These are phyloP conservation scores for Samsoniella hepiali DNA, from an alignment of 2,329 filamentous ascomycete genomes.

Conservation along the genomic window DNA sequence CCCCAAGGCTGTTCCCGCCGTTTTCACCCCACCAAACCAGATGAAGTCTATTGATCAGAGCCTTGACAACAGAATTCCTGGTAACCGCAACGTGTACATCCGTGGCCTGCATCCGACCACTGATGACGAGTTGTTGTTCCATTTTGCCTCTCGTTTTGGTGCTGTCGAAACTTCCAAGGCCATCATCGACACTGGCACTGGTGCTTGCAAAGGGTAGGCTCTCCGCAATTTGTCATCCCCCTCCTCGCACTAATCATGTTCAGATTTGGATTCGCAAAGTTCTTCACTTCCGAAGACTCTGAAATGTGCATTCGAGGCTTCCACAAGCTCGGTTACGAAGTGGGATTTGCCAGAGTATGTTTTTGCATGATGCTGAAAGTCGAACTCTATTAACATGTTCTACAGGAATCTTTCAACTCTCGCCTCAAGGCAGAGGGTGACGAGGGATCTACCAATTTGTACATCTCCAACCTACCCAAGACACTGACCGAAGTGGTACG, in stretches of 20 bases:
- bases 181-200: conserved; percentile 91
- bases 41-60: conserved; percentile 91
- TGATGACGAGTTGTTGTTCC: conserved; percentile 81
- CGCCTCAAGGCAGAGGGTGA: conserved; percentile 96
- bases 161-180: conserved; percentile 96
- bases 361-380: conserved; percentile 2
- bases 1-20: conserved; percentile 83
- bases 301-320: conserved; percentile 96
- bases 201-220: conserved; percentile 88
- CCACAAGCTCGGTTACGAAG: conserved; percentile 91
- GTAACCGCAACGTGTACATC: conserved; percentile 98
- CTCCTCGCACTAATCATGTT: conserved; percentile 27
- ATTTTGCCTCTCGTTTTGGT: conserved; percentile 84
- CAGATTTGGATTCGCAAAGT: conserved; percentile 98
- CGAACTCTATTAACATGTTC: conserved; percentile 23
- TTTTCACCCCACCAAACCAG: conserved; percentile 79
- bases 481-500: conserved; percentile 81
- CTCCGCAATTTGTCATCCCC: conserved; percentile 6
- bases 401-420: conserved; percentile 92
- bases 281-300: conserved; percentile 79
- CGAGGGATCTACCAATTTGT: conserved; percentile 86
- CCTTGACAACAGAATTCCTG: conserved; percentile 83
- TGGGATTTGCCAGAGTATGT: conserved; percentile 87
- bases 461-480: conserved; percentile 95
- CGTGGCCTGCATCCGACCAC: conserved; percentile 93